Conservation (phyloP, 2,329 filamentous ascomycete genomes). For the Neofusicoccum parvum region DNA sequence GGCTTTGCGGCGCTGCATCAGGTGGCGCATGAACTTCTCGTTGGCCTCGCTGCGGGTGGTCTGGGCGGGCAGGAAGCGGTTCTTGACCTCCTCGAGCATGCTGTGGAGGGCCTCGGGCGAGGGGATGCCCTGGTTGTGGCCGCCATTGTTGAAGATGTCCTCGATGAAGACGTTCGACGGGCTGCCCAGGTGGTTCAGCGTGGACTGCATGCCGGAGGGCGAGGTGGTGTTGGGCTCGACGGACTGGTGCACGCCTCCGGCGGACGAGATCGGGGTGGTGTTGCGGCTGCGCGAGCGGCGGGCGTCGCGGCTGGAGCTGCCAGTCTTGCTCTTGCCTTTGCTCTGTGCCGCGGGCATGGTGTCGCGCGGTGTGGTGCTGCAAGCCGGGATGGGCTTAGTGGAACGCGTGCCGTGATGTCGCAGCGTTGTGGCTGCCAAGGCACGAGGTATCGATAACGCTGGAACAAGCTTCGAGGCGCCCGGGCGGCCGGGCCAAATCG, state of each 20-base stretch:
- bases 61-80: constrained; percentile 47
- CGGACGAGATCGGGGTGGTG: constrained; percentile 68
- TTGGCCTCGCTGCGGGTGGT: constrained; percentile 63
- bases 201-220: constrained; percentile 66
- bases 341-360: constrained; percentile 41
- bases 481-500: not conserved
- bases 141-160: constrained; percentile 67
- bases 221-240: constrained; percentile 36
- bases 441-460: constrained; percentile 14
- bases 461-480: constrained; percentile 8
- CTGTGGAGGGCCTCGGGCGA: constrained; percentile 66
- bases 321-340: constrained; percentile 57
- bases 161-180: constrained; percentile 64
- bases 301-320: constrained; percentile 39
- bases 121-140: constrained; percentile 53
- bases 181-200: constrained; percentile 57
- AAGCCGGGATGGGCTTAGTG: constrained; percentile 22
- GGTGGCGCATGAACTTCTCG: constrained; percentile 72
- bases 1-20: constrained; percentile 67
- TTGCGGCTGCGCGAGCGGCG: constrained; percentile 72
- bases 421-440: constrained; percentile 10
- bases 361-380: constrained; percentile 16
- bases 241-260: constrained; percentile 50
- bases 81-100: constrained; percentile 68
- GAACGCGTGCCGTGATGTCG: constrained; percentile 21